phyloP scores from a whole-genome alignment of 148 eudicot species.

The Dianthus caryophyllus region DNA sequence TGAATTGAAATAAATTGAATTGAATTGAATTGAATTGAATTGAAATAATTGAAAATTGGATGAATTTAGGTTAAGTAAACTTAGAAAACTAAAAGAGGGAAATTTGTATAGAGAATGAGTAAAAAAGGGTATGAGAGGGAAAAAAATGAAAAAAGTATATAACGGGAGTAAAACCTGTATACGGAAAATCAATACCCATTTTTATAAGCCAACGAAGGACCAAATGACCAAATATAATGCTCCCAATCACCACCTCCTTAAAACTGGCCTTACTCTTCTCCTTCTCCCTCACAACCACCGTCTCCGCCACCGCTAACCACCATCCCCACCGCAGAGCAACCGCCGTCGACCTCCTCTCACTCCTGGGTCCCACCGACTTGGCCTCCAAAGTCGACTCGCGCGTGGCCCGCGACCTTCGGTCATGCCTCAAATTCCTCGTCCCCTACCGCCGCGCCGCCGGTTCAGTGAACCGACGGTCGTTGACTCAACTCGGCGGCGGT shows the following conservation, averaged over 20 bases:
- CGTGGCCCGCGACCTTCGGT: slow-evolving; percentile 42
- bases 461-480: slow-evolving; percentile 19
- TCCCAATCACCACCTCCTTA: neutral
- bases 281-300: slow-evolving; percentile 28
- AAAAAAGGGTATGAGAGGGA: too few relatives aligned
- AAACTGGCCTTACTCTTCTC: slow-evolving; percentile 21
- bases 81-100: too few relatives aligned
- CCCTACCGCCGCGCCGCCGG: slow-evolving; percentile 35
- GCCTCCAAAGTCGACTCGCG: slow-evolving; percentile 41
- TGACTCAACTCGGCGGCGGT: neutral
- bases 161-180: too few relatives aligned
- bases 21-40: too few relatives aligned
- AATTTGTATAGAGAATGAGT: too few relatives aligned
- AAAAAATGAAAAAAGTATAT: too few relatives aligned
- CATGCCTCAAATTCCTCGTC: slow-evolving; percentile 80
- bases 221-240: too few relatives aligned
- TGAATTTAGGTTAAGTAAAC: too few relatives aligned
- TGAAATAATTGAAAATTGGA: too few relatives aligned
- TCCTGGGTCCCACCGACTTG: slow-evolving; percentile 54
- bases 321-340: slow-evolving; percentile 44
- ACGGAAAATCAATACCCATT: too few relatives aligned
- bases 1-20: too few relatives aligned
- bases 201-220: too few relatives aligned
- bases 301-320: slow-evolving; percentile 17
- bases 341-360: slow-evolving; percentile 56